phyloP scores from a whole-genome alignment of 352 stramenopile species.

The Globisporangium viniferum region DNA sequence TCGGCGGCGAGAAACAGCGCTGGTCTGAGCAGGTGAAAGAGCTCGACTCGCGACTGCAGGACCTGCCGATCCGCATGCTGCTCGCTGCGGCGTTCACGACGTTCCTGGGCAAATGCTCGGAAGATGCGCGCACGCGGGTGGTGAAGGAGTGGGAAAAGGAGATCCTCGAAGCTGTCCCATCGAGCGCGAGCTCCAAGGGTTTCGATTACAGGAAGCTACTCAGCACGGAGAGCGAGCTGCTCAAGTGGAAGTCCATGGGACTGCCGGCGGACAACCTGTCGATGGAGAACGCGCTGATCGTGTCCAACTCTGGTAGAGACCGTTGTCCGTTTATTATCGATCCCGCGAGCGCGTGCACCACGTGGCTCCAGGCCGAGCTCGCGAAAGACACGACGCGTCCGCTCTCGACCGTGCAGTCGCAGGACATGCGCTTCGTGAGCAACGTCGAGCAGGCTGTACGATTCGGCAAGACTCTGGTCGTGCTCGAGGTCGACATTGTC shows the following conservation, averaged over 20 bases:
- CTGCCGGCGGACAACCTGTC: conserved; percentile 91
- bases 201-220: conserved; percentile 89
- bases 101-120: conserved; percentile 90
- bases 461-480: conserved; percentile 95
- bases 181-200: conserved; percentile 21
- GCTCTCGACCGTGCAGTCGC: conserved; percentile 84
- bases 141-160: conserved; percentile 80
- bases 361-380: conserved; percentile 90
- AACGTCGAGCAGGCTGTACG: conserved; percentile 93
- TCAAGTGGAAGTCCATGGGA: conserved; percentile 92
- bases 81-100: conserved; percentile 91
- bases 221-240: conserved; percentile 90
- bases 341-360: conserved; percentile 82
- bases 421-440: conserved; percentile 88
- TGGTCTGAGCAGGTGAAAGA: conserved; percentile 91
- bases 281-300: conserved; percentile 93
- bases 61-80: conserved; percentile 89
- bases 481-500: conserved; percentile 90
- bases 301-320: conserved; percentile 68
- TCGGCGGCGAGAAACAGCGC: conserved; percentile 89
- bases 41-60: conserved; percentile 67
- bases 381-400: conserved; percentile 79
- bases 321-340: conserved; percentile 95
- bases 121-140: conserved; percentile 79
- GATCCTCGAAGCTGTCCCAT: conserved; percentile 34